Evolutionary conservation across 805 yeast genomes (phyloP).

Genomic region (Candida argentea): DNA sequence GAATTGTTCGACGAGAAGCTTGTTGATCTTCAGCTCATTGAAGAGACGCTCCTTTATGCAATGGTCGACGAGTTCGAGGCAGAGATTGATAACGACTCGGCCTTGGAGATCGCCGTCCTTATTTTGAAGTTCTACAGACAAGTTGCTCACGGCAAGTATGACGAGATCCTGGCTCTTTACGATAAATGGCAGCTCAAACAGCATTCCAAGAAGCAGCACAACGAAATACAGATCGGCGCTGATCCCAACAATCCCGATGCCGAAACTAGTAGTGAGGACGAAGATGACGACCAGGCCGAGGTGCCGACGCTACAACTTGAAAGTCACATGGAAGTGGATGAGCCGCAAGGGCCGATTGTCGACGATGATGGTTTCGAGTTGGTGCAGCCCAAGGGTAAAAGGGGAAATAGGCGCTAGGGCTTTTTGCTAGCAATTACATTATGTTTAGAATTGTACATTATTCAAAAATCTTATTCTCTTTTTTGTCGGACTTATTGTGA

Average conservation of each 20-base stretch:
- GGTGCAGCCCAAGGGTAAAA: constrained; percentile 62
- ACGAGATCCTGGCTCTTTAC: constrained; percentile 50
- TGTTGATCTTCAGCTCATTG: constrained; percentile 72
- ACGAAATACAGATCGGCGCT: constrained; percentile 37
- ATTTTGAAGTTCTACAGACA: constrained; percentile 60
- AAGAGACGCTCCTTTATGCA: constrained; percentile 75
- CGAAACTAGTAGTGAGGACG: constrained; percentile 36
- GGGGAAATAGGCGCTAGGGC: constrained; percentile 8
- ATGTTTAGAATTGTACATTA: too few species aligned
- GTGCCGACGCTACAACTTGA: constrained; percentile 20
- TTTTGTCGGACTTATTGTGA: too few species aligned
- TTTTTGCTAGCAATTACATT: not conserved
- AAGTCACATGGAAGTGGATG: constrained; percentile 23
- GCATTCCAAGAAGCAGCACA: constrained; percentile 17
- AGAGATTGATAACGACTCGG: constrained; percentile 81
- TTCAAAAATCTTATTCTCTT: too few species aligned
- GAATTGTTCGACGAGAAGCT: constrained; percentile 62
- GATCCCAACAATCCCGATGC: constrained; percentile 58
- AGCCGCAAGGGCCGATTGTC: constrained; percentile 48
- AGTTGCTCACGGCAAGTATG: constrained; percentile 43
- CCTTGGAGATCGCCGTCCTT: constrained; percentile 59
- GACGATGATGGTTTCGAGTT: constrained; percentile 95
- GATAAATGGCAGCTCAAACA: constrained; percentile 48
- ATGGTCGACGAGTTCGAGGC: constrained; percentile 95
- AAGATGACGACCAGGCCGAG: constrained; percentile 38